Percentiles rank a stretch among this genome's conserved stretches.
Conservation (phyloP, 2,329 filamentous ascomycete species). For the Exophiala alcalophila region DNA sequence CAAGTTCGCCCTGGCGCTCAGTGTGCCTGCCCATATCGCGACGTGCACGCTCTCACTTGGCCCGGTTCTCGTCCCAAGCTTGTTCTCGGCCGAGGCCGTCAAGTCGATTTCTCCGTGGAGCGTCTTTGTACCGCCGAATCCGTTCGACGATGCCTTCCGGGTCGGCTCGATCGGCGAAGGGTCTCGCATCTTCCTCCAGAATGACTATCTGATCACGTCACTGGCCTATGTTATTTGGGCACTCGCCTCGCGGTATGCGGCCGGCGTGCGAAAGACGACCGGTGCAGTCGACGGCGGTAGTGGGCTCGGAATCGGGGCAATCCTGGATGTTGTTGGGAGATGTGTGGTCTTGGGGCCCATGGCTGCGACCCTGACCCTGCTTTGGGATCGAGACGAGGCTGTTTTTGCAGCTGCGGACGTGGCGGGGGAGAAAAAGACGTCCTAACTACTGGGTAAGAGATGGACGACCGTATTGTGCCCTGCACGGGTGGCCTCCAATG, state of each 20-base stretch:
- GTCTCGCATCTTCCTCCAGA: slow-evolving; percentile 51
- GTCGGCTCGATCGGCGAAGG: no score
- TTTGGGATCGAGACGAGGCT: slow-evolving; percentile 51
- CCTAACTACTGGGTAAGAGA: not conserved
- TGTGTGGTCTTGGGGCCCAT: slow-evolving; percentile 42
- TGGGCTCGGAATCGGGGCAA: slow-evolving; percentile 1
- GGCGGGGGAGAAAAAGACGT: slow-evolving; percentile 35
- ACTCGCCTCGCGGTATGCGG: slow-evolving; percentile 34
- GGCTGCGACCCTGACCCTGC: slow-evolving; percentile 42
- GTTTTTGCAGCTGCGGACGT: slow-evolving; percentile 34
- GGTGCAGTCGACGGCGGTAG: not conserved
- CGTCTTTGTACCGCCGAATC: slow-evolving; percentile 41
- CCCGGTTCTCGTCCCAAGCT: slow-evolving; percentile 40
- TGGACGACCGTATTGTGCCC: no score
- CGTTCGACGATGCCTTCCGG: slow-evolving; percentile 26
- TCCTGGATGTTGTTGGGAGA: slow-evolving; percentile 19
- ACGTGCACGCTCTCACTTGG: slow-evolving; percentile 41
- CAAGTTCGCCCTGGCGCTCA: slow-evolving; percentile 40
- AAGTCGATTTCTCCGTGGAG: slow-evolving; percentile 37
- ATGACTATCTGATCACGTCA: slow-evolving; percentile 46
- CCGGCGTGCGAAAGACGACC: slow-evolving; percentile 22
- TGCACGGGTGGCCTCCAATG: no score
- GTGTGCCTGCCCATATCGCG: slow-evolving; percentile 41
- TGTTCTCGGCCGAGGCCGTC: slow-evolving; percentile 34
- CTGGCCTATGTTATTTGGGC: slow-evolving; percentile 46